These are phyloP conservation scores for Anthracocystis walkeri DNA, from an alignment of 1,284 basidiomycete genomes.

Conservation along the genomic window DNA sequence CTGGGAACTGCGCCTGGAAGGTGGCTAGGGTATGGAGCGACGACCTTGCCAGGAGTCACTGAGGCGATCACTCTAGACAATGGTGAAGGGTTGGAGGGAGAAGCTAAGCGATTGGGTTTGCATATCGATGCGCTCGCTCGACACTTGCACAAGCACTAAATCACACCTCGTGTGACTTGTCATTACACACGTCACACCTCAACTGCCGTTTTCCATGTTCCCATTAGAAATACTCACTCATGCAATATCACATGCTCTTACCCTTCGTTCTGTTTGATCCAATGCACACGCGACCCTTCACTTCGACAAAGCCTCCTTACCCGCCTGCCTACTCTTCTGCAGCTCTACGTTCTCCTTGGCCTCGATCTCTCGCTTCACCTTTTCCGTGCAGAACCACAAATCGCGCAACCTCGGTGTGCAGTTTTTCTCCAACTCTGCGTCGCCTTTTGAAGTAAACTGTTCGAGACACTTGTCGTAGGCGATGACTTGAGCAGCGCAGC, in stretches of 20 bases:
- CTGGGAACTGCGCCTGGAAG: conserved; percentile 89
- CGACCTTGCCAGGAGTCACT: conserved; percentile 83
- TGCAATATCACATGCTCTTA: conserved; percentile 2
- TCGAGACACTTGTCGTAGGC: conserved; percentile 64
- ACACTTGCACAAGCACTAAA: conserved; percentile 25
- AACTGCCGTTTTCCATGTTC: no score
- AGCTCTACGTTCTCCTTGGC: conserved; percentile 19
- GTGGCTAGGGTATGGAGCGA: conserved; percentile 87
- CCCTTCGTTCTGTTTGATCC: not conserved
- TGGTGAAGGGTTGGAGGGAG: conserved; percentile 47
- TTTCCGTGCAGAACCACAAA: conserved; percentile 63
- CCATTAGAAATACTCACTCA: no score
- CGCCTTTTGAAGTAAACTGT: conserved; percentile 36
- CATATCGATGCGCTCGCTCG: conserved; percentile 36
- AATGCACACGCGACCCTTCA: not conserved
- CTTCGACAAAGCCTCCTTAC: conserved; percentile 35
- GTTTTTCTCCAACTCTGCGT: conserved; percentile 55
- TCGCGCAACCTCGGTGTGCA: conserved; percentile 60
- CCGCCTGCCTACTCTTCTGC: conserved; percentile 20
- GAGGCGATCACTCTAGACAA: conserved; percentile 72
- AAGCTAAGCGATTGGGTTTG: conserved; percentile 50
- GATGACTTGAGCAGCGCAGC: conserved; percentile 54
- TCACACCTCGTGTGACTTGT: no score
- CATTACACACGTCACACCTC: no score
- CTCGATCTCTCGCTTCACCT: conserved; percentile 57